Base-by-base conservation (phyloP, 768 basidiomycete genomes). In the Panaeolus papilionaceus region DNA sequence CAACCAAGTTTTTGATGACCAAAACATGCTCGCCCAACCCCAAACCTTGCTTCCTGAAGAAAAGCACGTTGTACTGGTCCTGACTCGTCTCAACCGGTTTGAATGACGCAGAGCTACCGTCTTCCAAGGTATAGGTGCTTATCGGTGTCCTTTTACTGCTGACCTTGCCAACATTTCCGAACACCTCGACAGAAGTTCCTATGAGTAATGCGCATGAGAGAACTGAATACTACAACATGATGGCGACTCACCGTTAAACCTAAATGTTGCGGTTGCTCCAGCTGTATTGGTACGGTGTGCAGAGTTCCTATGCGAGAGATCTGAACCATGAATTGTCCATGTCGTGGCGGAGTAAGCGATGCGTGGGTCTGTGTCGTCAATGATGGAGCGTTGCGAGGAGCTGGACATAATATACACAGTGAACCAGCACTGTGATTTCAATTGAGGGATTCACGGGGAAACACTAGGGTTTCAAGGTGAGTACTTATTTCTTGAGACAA, bases 401-500 rank as follows among this genome's bases (percentile, higher is more conserved):
- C 33, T 58, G 28, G 54, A 28, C 26, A 49, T 49, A 9, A 49
- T 26, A 44, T 42, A 10, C 26, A 49, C 20, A 49, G 47, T 49
- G 54, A 37, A 58, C 54, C 54, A 58, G 33, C 33, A 9, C 33
- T 58, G 12, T 37, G 26, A 16, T 28, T 33, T 49, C 47, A 33
- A 14, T 12, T 9, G 47, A 51, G 47, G 20, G 1, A 23, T 12
- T 20, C 47, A 51, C 42, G 47, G 47, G 20, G 47, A 58, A 33
- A 26, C 54, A 12, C 54, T 12, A 33, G 54, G 54, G 54, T 58
- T 58, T 58, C 26, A 58, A 28, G 33, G 11, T 58, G 54, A 58
- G 54, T 28, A 6, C 6, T 58, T 49, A 49, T 49, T 20, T 49
- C 12, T 40, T 14, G 39, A 2, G 9, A 2, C 14, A 14, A 40